Percentiles rank a stretch among this genome's conserved stretches.
phyloP scores from a whole-genome alignment of 2,329 filamentous ascomycete species.

The Fusarium sp. region DNA sequence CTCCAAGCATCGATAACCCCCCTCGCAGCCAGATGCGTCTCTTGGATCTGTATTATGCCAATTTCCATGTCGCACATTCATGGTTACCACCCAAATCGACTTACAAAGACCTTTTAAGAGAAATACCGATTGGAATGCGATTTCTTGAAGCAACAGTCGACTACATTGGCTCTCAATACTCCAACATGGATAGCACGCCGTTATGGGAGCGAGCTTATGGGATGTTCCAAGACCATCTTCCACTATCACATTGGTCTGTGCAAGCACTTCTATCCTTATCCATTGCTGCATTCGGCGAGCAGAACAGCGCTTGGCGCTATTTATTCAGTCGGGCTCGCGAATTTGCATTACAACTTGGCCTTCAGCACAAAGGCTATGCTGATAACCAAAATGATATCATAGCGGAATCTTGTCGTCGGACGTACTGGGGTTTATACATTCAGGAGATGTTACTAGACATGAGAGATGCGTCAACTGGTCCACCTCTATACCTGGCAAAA shows the following conservation, averaged over 20 bases:
- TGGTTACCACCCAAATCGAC: constrained; percentile 39
- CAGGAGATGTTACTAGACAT: constrained; percentile 39
- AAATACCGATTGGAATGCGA: constrained; percentile 4
- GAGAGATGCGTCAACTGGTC: constrained; percentile 18
- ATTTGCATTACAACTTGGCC: constrained; percentile 33
- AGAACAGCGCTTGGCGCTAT: background rate
- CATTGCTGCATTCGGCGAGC: constrained; percentile 35
- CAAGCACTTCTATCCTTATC: constrained; percentile 40
- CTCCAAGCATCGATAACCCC: constrained; percentile 9
- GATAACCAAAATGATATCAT: constrained; percentile 26
- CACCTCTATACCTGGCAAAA: constrained; percentile 13
- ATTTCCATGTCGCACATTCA: constrained; percentile 43
- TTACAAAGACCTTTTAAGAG: constrained; percentile 16
- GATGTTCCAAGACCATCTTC: constrained; percentile 27
- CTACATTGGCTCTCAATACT: constrained; percentile 43
- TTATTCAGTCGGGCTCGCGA: constrained; percentile 24
- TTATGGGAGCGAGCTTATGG: constrained; percentile 26
- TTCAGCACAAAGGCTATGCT: constrained; percentile 38
- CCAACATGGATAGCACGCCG: constrained; percentile 9
- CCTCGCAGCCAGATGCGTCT: constrained; percentile 1
- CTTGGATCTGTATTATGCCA: constrained; percentile 41
- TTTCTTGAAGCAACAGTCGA: constrained; percentile 27
- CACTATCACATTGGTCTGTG: constrained; percentile 40
- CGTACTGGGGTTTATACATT: constrained; percentile 44
- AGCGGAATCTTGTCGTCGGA: constrained; percentile 43